Evolutionary conservation across 75 land plant genomes (phyloP).

Genomic region (Selaginella moellendorffii): DNA sequence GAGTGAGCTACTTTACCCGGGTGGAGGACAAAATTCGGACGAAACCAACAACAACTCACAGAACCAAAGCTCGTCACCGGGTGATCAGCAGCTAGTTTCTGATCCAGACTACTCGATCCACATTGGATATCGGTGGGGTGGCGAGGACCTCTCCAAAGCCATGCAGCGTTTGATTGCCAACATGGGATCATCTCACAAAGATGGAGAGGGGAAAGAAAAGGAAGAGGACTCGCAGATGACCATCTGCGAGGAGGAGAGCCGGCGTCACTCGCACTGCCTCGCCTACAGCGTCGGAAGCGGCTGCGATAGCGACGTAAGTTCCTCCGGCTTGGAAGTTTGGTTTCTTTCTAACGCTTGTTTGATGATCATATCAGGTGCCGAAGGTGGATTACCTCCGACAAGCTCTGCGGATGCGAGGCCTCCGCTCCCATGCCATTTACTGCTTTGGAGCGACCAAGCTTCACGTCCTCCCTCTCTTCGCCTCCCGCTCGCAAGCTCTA

Average conservation of each 20-base stretch:
- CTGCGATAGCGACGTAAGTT: neutral
- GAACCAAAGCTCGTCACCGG: too few species aligned
- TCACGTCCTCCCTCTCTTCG: slow-evolving; percentile 14
- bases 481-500: slow-evolving; percentile 16
- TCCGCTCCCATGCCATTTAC: slow-evolving; percentile 19
- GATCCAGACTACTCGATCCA: slow-evolving; percentile 12
- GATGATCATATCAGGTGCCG: slow-evolving; percentile 1
- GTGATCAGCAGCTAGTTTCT: neutral
- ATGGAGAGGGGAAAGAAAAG: too few species aligned
- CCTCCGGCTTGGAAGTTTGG: neutral
- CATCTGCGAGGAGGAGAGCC: neutral
- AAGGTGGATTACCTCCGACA: slow-evolving; percentile 13
- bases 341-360: neutral
- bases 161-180: slow-evolving; percentile 3
- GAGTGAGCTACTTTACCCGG: slow-evolving; percentile 14
- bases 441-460: slow-evolving; percentile 6
- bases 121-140: slow-evolving; percentile 13
- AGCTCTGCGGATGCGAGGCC: slow-evolving; percentile 12
- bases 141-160: slow-evolving; percentile 9
- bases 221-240: slow-evolving; percentile 6
- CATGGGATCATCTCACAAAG: too few species aligned
- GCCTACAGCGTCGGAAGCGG: slow-evolving; percentile 12
- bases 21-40: neutral
- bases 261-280: slow-evolving; percentile 5
- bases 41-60: too few species aligned